Evolutionary conservation across 202 grass and related monocot genomes (phyloP).

Genomic region (Saccharum hybrid): DNA sequence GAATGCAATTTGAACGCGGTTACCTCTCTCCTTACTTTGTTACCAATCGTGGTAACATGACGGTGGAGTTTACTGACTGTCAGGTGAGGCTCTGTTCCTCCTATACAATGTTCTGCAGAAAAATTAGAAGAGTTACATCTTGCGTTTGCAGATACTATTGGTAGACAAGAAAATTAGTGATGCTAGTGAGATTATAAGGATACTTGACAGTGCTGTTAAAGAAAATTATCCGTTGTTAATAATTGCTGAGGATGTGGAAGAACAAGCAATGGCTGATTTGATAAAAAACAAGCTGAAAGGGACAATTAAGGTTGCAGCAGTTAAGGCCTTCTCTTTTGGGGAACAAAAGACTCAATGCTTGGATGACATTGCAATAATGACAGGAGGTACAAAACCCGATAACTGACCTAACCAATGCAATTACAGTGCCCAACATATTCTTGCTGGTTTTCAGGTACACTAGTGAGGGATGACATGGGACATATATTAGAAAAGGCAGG

Average conservation of each 20-base stretch:
- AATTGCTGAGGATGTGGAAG: conserved; percentile 84
- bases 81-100: conserved; percentile 52
- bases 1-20: conserved; percentile 94
- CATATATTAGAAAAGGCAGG: conserved; percentile 74
- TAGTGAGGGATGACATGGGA: conserved; percentile 82
- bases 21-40: conserved; percentile 87
- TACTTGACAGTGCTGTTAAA: conserved; percentile 81
- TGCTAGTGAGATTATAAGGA: conserved; percentile 74
- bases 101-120: conserved; percentile 15
- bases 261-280: conserved; percentile 67
- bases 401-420: conserved; percentile 7
- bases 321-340: conserved; percentile 90
- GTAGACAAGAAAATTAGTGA: conserved; percentile 87
- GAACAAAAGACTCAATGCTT: conserved; percentile 85
- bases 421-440: conserved; percentile 14
- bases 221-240: conserved; percentile 81
- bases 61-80: conserved; percentile 69
- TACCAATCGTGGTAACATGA: conserved; percentile 76
- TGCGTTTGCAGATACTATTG: conserved; percentile 77
- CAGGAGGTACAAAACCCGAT: conserved; percentile 65
- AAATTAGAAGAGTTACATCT: conserved; percentile 26
- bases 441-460: conserved; percentile 63
- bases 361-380: conserved; percentile 84
- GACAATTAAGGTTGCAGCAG: conserved; percentile 77
- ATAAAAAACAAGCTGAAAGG: conserved; percentile 92